phyloP scores from a whole-genome alignment of 768 basidiomycete genomes.

The Auricularia sp. region DNA sequence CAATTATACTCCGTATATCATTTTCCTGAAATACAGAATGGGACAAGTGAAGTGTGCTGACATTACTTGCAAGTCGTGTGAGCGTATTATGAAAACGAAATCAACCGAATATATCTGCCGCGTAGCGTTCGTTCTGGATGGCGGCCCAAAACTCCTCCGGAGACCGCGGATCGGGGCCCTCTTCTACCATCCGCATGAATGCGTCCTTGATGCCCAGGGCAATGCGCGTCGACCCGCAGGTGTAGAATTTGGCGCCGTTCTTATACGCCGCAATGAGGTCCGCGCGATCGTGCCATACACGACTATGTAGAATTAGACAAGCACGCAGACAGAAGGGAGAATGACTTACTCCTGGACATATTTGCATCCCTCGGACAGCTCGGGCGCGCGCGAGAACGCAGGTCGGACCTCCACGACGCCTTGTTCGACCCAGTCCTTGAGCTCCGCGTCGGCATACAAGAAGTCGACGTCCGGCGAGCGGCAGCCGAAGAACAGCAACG shows the following conservation, averaged over 20 bases:
- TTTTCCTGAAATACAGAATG: no score
- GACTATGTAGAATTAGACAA: conserved; percentile 16
- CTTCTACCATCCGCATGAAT: conserved; percentile 28
- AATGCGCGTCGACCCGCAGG: conserved; percentile 31
- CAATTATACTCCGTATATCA: no score
- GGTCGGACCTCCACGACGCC: conserved; percentile 37
- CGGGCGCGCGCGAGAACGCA: conserved; percentile 27
- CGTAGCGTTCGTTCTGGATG: conserved; percentile 30
- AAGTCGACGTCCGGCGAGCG: conserved; percentile 31
- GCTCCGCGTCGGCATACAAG: conserved; percentile 33
- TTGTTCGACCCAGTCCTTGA: conserved; percentile 31
- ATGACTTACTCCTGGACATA: conserved; percentile 30
- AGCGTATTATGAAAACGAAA: no score
- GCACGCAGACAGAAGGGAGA: background rate
- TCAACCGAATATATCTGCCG: conserved; percentile 37
- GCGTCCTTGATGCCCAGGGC: conserved; percentile 30
- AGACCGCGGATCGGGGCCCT: conserved; percentile 14
- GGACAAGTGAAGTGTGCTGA: no score
- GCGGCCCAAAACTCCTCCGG: conserved; percentile 21
- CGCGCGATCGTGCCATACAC: conserved; percentile 32
- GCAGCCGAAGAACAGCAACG: conserved; percentile 40
- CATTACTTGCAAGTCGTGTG: no score
- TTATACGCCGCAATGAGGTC: conserved; percentile 24
- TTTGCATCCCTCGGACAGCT: conserved; percentile 24
- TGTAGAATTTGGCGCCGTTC: conserved; percentile 31